Evolutionary conservation across 306 rosid species (phyloP).

Genomic region (Adenanthera pavonina): DNA sequence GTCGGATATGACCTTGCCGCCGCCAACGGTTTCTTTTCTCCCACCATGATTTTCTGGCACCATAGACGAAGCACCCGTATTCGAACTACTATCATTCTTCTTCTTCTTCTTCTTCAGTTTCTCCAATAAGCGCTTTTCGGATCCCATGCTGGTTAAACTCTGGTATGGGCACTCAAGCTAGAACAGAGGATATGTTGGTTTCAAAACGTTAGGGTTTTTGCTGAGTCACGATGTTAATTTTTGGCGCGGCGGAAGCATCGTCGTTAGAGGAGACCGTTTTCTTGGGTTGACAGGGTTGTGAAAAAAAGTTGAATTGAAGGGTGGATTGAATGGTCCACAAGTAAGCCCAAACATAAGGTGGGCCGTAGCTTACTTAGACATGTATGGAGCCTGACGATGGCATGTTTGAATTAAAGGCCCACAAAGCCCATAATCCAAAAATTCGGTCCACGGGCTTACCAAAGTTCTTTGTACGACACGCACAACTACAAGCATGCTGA

Average conservation of each 20-base stretch:
- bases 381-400: no score
- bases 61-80: not conserved
- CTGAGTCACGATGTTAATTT: not conserved
- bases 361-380: not conserved
- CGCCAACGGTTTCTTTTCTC: conserved; percentile 2
- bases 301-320: not conserved
- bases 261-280: not conserved
- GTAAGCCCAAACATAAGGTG: not conserved
- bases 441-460: no score
- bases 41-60: not conserved
- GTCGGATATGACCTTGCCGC: conserved; percentile 57
- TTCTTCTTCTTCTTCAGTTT: not conserved
- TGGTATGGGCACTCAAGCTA: not conserved
- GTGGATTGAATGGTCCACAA: not conserved
- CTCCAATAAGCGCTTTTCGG: conserved; percentile 15
- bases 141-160: not conserved
- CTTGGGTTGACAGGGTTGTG: not conserved
- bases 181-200: not conserved
- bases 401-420: no score
- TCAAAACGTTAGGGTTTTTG: not conserved
- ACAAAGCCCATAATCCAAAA: no score
- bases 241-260: not conserved
- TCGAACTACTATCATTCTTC: not conserved
- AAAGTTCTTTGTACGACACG: no score
- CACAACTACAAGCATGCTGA: no score